Evolutionary conservation across 2,329 filamentous ascomycete genomes (phyloP).

Genomic region (Colletotrichum gloeosporioides): DNA sequence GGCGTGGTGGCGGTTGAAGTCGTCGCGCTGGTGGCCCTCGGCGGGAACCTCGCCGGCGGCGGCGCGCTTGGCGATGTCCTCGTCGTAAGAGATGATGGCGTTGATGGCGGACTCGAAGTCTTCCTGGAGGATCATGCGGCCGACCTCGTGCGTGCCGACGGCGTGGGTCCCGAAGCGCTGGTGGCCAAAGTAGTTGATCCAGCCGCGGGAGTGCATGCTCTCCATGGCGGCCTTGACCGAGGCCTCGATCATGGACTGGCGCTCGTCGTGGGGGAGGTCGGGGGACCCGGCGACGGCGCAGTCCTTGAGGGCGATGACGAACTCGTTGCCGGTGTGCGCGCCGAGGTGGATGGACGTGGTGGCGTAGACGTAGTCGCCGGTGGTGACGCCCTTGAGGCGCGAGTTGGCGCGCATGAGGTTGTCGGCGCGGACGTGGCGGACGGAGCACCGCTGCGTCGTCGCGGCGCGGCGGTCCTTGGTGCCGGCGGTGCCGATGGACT

Average conservation of each 20-base stretch:
- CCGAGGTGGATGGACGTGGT: constrained; percentile 78
- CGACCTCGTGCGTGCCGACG: constrained; percentile 84
- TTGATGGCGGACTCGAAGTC: constrained; percentile 83
- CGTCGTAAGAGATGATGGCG: constrained; percentile 76
- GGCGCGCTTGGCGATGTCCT: constrained; percentile 58
- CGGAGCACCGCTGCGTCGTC: constrained; percentile 82
- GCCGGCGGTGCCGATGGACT: constrained; percentile 78
- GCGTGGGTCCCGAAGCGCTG: constrained; percentile 93
- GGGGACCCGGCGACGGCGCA: constrained; percentile 61
- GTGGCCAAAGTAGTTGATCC: constrained; percentile 98
- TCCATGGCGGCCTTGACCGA: constrained; percentile 64
- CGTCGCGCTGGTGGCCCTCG: constrained; percentile 71
- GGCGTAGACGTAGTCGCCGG: constrained; percentile 85
- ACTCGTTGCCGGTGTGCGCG: constrained; percentile 88
- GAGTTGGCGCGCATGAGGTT: constrained; percentile 70
- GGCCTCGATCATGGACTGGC: constrained; percentile 28
- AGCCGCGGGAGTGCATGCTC: constrained; percentile 76
- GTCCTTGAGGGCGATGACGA: constrained; percentile 88
- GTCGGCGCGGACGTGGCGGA: constrained; percentile 54
- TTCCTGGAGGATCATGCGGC: constrained; percentile 80
- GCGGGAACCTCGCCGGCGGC: constrained; percentile 37
- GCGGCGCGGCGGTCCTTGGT: constrained; percentile 91
- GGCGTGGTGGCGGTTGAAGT: constrained; percentile 78
- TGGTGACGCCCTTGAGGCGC: constrained; percentile 65
- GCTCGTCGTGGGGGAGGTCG: constrained; percentile 5